phyloP scores from a whole-genome alignment of 495 filamentous ascomycete species.

The Immersiella caudata region DNA sequence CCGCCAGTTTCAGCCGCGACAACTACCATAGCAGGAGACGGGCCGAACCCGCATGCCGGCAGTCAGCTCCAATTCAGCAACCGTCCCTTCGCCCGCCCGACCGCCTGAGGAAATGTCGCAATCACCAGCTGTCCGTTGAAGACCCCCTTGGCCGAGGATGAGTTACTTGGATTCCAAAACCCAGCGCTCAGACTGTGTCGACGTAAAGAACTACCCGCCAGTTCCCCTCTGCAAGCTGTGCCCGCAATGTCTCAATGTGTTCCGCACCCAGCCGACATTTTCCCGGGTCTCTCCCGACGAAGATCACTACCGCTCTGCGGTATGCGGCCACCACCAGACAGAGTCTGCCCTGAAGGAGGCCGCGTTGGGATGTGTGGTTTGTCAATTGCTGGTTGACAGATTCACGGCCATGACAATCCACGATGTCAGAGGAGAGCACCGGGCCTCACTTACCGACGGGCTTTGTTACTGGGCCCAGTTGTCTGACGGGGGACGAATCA shows the following conservation, averaged over 20 bases:
- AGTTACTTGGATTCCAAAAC: neutral
- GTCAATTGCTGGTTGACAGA: neutral
- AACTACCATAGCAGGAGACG: too few species aligned
- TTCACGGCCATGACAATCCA: neutral
- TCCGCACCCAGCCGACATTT: neutral
- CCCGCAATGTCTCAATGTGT: neutral
- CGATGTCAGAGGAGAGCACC: neutral
- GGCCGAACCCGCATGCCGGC: too few species aligned
- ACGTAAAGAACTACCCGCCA: neutral
- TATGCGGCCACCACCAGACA: neutral
- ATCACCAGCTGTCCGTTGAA: neutral
- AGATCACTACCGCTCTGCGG: neutral
- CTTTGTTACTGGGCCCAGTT: neutral
- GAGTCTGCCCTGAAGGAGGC: neutral
- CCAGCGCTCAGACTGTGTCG: neutral
- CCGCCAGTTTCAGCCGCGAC: too few species aligned
- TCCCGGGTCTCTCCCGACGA: neutral
- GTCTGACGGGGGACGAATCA: neutral
- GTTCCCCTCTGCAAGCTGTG: neutral
- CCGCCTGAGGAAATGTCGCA: neutral
- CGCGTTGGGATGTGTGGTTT: neutral
- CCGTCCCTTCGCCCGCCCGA: too few species aligned
- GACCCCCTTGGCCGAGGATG: neutral
- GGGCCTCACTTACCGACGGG: neutral
- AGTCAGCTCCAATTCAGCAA: too few species aligned